Conservation (phyloP, 2,329 filamentous ascomycete species). For the Metarhizium robertsii region DNA sequence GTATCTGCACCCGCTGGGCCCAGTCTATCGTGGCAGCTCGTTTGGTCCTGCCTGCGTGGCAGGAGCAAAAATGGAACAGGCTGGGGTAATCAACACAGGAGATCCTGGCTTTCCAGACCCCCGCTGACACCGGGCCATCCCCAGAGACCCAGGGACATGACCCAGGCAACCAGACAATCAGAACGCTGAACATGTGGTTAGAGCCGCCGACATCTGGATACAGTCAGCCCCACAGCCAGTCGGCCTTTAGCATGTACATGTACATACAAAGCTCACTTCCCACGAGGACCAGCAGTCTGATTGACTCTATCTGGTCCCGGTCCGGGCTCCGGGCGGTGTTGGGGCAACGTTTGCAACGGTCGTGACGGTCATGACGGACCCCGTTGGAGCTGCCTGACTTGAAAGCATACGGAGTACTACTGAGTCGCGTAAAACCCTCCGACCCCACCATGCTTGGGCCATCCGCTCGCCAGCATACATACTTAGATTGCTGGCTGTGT, state of each 20-base stretch:
- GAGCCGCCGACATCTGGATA: background rate
- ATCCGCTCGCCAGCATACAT: too few relatives aligned
- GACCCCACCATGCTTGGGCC: background rate
- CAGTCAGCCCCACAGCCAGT: constrained; percentile 1
- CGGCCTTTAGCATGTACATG: background rate
- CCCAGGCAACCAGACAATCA: background rate
- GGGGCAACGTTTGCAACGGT: too few relatives aligned
- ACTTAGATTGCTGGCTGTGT: too few relatives aligned
- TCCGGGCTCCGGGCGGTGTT: too few relatives aligned
- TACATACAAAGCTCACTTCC: background rate
- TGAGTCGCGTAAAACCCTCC: background rate
- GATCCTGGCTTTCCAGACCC: background rate
- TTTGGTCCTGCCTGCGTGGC: too few relatives aligned
- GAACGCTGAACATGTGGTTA: background rate
- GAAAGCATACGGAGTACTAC: background rate
- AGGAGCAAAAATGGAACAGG: too few relatives aligned
- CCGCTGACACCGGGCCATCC: background rate
- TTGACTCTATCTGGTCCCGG: too few relatives aligned
- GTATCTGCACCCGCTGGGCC: too few relatives aligned
- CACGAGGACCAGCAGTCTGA: too few relatives aligned
- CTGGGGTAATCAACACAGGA: background rate
- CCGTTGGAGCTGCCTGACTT: too few relatives aligned
- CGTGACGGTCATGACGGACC: too few relatives aligned
- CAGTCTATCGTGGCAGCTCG: too few relatives aligned
- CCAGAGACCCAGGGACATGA: background rate